Percentiles rank a stretch among this genome's conserved stretches.
These are phyloP conservation scores for Lasiodiplodia theobromae DNA, from an alignment of 2,329 filamentous ascomycete species.

Conservation along the genomic window DNA sequence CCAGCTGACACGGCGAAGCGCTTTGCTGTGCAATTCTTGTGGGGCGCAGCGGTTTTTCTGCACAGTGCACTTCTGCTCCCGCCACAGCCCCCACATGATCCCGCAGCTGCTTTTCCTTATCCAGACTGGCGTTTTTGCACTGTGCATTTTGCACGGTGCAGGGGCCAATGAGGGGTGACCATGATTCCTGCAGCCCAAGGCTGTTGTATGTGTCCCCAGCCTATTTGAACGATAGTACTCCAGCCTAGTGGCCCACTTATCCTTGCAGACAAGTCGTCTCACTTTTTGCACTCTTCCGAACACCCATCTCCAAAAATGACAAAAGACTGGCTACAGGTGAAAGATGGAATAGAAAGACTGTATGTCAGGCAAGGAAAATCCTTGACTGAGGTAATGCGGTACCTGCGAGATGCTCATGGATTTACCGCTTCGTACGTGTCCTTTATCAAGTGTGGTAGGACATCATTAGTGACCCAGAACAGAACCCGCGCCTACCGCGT, in stretches of 20 bases:
- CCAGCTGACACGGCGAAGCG: neutral
- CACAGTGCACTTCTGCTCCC: neutral
- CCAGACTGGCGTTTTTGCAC: too few species aligned
- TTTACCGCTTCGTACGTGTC: conserved; percentile 24
- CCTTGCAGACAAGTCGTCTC: neutral
- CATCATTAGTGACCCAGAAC: neutral
- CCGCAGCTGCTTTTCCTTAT: neutral
- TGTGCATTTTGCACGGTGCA: neutral
- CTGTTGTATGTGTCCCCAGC: neutral
- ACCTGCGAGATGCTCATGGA: neutral
- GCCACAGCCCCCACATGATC: neutral
- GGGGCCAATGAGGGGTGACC: neutral
- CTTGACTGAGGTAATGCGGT: conserved; percentile 8
- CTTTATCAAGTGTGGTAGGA: neutral
- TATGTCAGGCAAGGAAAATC: conserved; percentile 22
- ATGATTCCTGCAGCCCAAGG: neutral
- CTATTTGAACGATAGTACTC: neutral
- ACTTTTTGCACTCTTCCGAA: neutral
- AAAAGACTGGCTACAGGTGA: conserved; percentile 26
- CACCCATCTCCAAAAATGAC: conserved; percentile 8
- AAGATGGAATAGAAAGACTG: conserved; percentile 6
- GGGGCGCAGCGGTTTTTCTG: conserved; percentile 11
- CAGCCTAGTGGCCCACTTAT: neutral
- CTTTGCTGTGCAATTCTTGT: too few species aligned
- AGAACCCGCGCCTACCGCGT: conserved; percentile 23